Evolutionary conservation across 768 basidiomycete genomes (phyloP), one percentile per base, ranked within the genome.

Genomic region (Mycena venus): DNA sequence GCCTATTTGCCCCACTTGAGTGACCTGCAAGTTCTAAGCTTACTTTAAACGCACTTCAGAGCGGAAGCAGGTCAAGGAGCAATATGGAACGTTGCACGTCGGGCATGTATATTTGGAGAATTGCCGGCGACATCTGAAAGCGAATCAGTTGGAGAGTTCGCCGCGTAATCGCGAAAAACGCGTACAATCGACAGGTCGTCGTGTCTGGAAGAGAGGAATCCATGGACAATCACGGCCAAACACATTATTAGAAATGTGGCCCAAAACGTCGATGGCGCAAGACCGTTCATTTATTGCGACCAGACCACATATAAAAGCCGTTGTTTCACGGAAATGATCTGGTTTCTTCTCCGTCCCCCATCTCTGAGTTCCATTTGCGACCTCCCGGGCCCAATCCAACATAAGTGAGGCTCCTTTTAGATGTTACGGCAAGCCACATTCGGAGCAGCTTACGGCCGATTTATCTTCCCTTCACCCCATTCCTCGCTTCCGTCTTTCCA

Each of bases 31-130:
- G 32, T 23, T 15, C 15, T 32, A 38, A 40, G 31, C 71, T 63
- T 56, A 21, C 62, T 61, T 51, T 68, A 68, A 32, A 80, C 89
- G 73, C 82, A 93, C 94, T 83, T 90, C 85, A 32, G 93, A 93
- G 53, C 92, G 91, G 84, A 95, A 97, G 83, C 96, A 97, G 14
- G 85, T 84, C 34, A 96, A 81, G 31, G 94, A 94, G 83, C 96
- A 97, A 78, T 96, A 96, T 0, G 89, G 89, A 31, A 93, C 84
- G 78, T 96, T 96, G 84, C 96, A 97, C 36, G 87, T 87, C 27
- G 96, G 93, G 75, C 96, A 97, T 0, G 91, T 92, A 82, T 97
- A 97, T 79, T 91, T 92, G 21, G 94, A 90, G 75, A 94, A 88
- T 78, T 95, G 93, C 78, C 93, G 87, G 36, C 86, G 88, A 84